Conservation (phyloP, 78 protist genomes). For the Creolimax fragrantissima region DNA sequence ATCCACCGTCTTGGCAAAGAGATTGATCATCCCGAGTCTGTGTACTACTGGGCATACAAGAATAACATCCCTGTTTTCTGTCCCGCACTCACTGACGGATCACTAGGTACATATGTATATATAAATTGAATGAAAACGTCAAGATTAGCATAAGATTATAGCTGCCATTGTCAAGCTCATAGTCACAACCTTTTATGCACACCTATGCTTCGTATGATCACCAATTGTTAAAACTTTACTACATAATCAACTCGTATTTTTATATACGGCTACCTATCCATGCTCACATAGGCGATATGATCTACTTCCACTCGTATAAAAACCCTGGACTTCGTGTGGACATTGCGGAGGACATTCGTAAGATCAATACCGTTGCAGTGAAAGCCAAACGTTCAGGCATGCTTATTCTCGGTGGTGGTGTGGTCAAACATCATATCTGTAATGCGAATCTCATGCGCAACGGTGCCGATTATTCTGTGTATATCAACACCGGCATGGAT, state of each 20-base stretch:
- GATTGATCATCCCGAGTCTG: conserved; percentile 75
- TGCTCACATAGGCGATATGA: too few relatives aligned
- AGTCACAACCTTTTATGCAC: too few relatives aligned
- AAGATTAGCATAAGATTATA: too few relatives aligned
- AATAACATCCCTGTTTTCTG: conserved; percentile 96
- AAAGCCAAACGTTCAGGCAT: conserved; percentile 78
- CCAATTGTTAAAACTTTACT: too few relatives aligned
- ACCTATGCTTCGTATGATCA: too few relatives aligned
- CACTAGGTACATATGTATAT: too few relatives aligned
- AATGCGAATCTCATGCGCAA: conserved; percentile 99
- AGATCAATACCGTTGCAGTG: conserved; percentile 56
- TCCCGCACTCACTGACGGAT: conserved; percentile 98
- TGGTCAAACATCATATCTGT: conserved; percentile 96
- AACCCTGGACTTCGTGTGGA: conserved; percentile 90
- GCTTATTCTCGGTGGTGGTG: conserved; percentile 98
- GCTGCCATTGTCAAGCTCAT: too few relatives aligned
- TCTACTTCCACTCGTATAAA: conserved; percentile 84
- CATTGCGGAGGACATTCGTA: conserved; percentile 35
- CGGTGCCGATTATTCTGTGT: conserved; percentile 94
- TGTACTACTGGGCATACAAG: conserved; percentile 90
- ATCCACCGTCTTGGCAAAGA: conserved; percentile 89
- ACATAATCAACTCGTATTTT: too few relatives aligned
- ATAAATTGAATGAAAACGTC: too few relatives aligned
- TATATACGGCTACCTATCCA: too few relatives aligned
- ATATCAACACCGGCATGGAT: conserved; percentile 81